Base-by-base conservation (phyloP, 2,329 filamentous ascomycete genomes). In the Calonectria pteridis region DNA sequence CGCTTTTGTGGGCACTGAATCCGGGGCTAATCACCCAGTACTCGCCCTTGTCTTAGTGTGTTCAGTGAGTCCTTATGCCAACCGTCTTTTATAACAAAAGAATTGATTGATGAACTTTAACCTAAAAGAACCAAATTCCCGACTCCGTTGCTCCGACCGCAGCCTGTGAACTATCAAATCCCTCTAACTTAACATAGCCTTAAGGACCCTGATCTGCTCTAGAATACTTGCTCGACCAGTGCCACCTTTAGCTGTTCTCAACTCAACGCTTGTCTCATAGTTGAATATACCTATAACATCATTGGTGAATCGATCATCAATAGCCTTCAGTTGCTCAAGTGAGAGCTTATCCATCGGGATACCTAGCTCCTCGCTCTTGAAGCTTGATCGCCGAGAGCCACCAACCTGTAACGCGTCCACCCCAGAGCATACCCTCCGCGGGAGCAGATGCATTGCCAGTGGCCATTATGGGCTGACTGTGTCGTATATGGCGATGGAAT, bases 221-320 rank as follows among this genome's bases (percentile, higher is more conserved):
- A 89, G 78, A 16, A 93, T 93, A 28, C 90, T 89, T 20, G 88
- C 89, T 84, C 89, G 91, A 85, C 93, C 95, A 28, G 94, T 96
- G 28, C 94, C 94, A 43, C 94, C 95, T 77, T 91, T 91, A 3
- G 94, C 92, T 66, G 91, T 90, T 81, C 93, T 91, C 86, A 93
- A 89, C 88, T 97, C 94, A 6, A 97, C 94, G 73, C 51, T 67
- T 28, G 65, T 31, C 65, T 67, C 65, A 16, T 67, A 67, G 35
- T 33, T 67, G 20, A 59, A 67, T 1, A 23, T 40, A n/a, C 31
- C 51, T 16, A 40, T 26, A 46, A 67, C 23, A 23, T 67, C 92
- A 94, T 49, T 9, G 37, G 33, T 10, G 35, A 67, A 67, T 29
- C 51, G 65, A 4, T 20, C 20, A 31, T 67, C 65, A 35, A 58